Percentiles rank a stretch among this genome's conserved stretches.
phyloP scores from a whole-genome alignment of 352 stramenopile genomes.

The Pythium volutum region DNA sequence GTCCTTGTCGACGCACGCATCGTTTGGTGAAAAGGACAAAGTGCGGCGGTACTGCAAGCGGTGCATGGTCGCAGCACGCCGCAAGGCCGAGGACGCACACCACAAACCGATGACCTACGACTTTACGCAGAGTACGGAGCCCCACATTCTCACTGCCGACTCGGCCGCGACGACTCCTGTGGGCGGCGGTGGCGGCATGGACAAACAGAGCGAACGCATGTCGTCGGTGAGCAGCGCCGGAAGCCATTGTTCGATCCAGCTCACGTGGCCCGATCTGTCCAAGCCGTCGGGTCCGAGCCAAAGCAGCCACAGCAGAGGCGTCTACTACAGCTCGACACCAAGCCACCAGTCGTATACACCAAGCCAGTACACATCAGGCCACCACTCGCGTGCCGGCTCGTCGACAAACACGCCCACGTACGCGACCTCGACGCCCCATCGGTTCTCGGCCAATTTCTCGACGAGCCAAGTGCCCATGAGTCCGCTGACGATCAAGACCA shows the following conservation, averaged over 20 bases:
- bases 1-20: constrained; percentile 31
- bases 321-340: constrained; percentile 6
- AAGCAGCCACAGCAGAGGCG: neutral
- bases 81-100: constrained; percentile 35
- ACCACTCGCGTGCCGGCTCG: constrained; percentile 14
- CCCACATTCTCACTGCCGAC: constrained; percentile 21
- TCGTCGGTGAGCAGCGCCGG: constrained; percentile 47
- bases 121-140: constrained; percentile 26
- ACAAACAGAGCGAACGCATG: constrained; percentile 39
- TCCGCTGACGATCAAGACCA: constrained; percentile 47
- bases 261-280: constrained; percentile 22
- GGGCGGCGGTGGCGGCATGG: constrained; percentile 9
- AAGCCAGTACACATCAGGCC: neutral
- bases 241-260: constrained; percentile 30
- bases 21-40: constrained; percentile 34
- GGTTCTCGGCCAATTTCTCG: constrained; percentile 30
- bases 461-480: constrained; percentile 52
- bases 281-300: neutral
- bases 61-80: constrained; percentile 45
- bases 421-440: neutral
- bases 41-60: constrained; percentile 54
- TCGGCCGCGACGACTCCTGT: constrained; percentile 28
- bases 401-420: constrained; percentile 13
- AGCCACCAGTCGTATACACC: neutral
- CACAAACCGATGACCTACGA: constrained; percentile 33